A percentile compares a stretch with the other conserved stretches of the same genome.
These are phyloP conservation scores for Elymus sibiricus DNA, from an alignment of 176 grass and related monocot species.

Conservation along the genomic window DNA sequence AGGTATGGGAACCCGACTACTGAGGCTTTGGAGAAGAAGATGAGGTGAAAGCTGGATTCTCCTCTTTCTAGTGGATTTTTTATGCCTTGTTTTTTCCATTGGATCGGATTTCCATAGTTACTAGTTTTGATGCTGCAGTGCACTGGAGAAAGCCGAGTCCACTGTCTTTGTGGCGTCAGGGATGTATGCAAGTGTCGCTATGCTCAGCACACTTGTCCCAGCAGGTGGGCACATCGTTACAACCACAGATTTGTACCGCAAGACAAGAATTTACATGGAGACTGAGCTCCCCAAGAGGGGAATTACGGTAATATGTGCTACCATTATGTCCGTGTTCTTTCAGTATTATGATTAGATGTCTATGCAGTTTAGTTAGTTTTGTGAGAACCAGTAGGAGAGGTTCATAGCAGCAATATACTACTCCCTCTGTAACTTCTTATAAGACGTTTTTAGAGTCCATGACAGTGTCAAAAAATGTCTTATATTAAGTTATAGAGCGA, in stretches of 20 bases:
- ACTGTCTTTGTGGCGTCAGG: constrained; percentile 94
- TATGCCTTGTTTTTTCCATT: not conserved
- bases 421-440: no score
- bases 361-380: not conserved
- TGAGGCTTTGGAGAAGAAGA: constrained; percentile 94
- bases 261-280: constrained; percentile 95
- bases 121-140: constrained; percentile 48
- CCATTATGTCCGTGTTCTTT: constrained; percentile 11
- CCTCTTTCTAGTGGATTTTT: not conserved
- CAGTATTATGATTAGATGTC: not conserved
- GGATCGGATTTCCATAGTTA: constrained; percentile 20
- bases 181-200: constrained; percentile 97
- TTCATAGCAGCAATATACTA: not conserved
- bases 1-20: constrained; percentile 98
- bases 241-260: constrained; percentile 94
- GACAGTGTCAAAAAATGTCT: no score
- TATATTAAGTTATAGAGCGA: no score
- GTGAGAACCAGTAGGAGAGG: not conserved
- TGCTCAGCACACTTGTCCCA: constrained; percentile 81
- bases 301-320: constrained; percentile 61
- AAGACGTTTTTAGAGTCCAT: no score
- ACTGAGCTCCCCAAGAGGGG: constrained; percentile 95
- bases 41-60: constrained; percentile 56
- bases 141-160: constrained; percentile 93
- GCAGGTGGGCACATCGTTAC: constrained; percentile 90